Percentiles rank a stretch among this genome's conserved stretches.
Conservation (phyloP, 306 rosid genomes). For the Biancaea sappan region DNA sequence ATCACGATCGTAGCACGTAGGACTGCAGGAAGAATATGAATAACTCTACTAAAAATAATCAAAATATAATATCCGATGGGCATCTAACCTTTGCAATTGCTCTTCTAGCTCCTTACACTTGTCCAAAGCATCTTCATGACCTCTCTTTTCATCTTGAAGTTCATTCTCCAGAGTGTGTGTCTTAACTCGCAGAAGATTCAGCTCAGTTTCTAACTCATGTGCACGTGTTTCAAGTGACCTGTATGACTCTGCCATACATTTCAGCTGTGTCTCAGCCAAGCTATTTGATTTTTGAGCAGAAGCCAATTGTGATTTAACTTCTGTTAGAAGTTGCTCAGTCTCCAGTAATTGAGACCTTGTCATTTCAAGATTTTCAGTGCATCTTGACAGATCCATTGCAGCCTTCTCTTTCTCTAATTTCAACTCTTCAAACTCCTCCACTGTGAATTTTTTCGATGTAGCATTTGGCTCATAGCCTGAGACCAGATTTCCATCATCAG, state of each 20-base stretch:
- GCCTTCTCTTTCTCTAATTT: slow-evolving; percentile 71
- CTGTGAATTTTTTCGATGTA: slow-evolving; percentile 49
- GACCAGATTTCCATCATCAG: slow-evolving; percentile 78
- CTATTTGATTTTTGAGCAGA: slow-evolving; percentile 80
- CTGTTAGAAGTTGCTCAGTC: slow-evolving; percentile 86
- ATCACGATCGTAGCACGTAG: slow-evolving; percentile 7
- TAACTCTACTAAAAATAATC: slow-evolving; percentile 4
- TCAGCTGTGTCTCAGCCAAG: slow-evolving; percentile 92
- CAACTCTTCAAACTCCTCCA: slow-evolving; percentile 68
- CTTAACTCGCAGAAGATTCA: slow-evolving; percentile 59
- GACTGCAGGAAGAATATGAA: background rate
- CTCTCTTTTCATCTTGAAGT: slow-evolving; percentile 77
- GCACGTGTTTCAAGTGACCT: slow-evolving; percentile 85
- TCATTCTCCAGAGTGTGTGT: slow-evolving; percentile 68
- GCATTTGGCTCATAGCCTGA: slow-evolving; percentile 48
- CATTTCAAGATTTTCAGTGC: slow-evolving; percentile 70
- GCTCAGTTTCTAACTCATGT: slow-evolving; percentile 70
- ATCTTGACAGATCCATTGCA: slow-evolving; percentile 61
- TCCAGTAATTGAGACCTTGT: slow-evolving; percentile 75
- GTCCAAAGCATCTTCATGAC: slow-evolving; percentile 65
- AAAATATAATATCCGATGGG: slow-evolving; percentile 4
- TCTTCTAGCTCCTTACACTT: slow-evolving; percentile 79
- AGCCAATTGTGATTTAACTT: slow-evolving; percentile 75
- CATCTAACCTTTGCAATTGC: slow-evolving; percentile 72
- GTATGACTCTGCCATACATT: slow-evolving; percentile 98